Evolutionary conservation across 352 stramenopile species (phyloP).

Genomic region (Plasmopara muralis): DNA sequence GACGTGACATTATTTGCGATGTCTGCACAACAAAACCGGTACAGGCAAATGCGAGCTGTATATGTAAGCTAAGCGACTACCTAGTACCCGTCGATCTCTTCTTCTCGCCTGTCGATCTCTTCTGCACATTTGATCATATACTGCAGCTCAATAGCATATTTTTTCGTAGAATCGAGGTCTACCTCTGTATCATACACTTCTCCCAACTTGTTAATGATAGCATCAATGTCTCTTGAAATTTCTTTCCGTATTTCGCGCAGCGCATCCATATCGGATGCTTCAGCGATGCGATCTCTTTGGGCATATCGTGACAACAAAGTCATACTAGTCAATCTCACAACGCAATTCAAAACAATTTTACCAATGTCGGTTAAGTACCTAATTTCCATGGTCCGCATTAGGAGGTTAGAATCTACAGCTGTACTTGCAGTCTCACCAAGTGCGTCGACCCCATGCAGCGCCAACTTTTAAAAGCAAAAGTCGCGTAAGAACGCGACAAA

Average conservation of each 20-base stretch:
- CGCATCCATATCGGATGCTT: constrained; percentile 36
- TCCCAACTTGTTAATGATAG: constrained; percentile 61
- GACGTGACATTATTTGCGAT: no score
- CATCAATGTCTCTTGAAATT: constrained; percentile 63
- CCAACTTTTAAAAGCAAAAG: constrained; percentile 33
- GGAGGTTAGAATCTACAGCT: constrained; percentile 56
- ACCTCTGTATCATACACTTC: constrained; percentile 70
- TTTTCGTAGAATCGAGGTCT: constrained; percentile 68
- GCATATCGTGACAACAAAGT: no score
- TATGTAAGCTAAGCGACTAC: background rate
- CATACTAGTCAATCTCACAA: no score
- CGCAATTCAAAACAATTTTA: background rate
- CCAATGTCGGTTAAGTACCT: constrained; percentile 27
- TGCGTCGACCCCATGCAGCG: constrained; percentile 76
- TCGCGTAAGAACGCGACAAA: background rate
- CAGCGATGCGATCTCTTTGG: constrained; percentile 64
- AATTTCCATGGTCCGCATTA: constrained; percentile 86
- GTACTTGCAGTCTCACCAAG: constrained; percentile 71
- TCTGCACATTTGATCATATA: constrained; percentile 85
- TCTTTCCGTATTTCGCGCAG: constrained; percentile 54
- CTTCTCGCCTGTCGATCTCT: constrained; percentile 69
- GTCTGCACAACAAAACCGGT: no score
- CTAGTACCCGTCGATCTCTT: constrained; percentile 56
- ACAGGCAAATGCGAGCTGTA: background rate
- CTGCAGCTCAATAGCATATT: constrained; percentile 69